Percentiles rank a stretch among this genome's conserved stretches.
Conservation (phyloP, 2,329 filamentous ascomycete genomes). For the Emergomyces pasteurianus region DNA sequence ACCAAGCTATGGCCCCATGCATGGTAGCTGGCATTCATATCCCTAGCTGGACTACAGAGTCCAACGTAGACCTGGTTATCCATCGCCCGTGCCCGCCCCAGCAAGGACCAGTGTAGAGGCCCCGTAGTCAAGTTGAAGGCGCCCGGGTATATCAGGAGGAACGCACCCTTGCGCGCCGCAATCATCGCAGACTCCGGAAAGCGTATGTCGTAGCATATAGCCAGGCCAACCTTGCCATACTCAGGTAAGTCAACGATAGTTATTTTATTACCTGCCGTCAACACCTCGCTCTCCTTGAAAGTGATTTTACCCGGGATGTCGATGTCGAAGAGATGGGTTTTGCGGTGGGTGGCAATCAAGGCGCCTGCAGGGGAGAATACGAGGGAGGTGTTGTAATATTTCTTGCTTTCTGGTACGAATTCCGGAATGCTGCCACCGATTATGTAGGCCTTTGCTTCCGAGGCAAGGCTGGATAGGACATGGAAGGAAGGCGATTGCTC, state of each 20-base stretch:
- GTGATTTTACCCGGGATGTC: conserved; percentile 90
- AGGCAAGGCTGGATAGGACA: conserved; percentile 67
- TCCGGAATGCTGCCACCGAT: conserved; percentile 92
- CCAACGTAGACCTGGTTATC: conserved; percentile 94
- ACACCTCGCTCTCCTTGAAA: conserved; percentile 82
- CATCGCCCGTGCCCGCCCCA: conserved; percentile 69
- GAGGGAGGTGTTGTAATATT: conserved; percentile 83
- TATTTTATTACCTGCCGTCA: conserved; percentile 72
- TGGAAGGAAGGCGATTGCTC: conserved; percentile 73
- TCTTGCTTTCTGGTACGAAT: conserved; percentile 51
- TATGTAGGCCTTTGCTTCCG: conserved; percentile 66
- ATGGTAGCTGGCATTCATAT: conserved; percentile 64
- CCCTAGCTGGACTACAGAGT: conserved; percentile 80
- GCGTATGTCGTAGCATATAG: conserved; percentile 95
- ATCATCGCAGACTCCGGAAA: conserved; percentile 91
- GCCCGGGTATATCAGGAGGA: conserved; percentile 84
- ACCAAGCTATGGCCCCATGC: conserved; percentile 89
- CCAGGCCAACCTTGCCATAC: conserved; percentile 76
- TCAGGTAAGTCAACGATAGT: conserved; percentile 78
- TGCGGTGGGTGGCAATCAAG: conserved; percentile 81
- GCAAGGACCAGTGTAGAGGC: conserved; percentile 78
- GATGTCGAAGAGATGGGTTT: conserved; percentile 95
- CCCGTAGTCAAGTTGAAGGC: conserved; percentile 95
- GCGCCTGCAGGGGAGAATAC: conserved; percentile 66
- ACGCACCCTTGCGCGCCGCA: conserved; percentile 73